Percentiles rank a stretch among this genome's conserved stretches.
Conservation (phyloP, 345 rosid species). For the Syzygium oleosum region DNA sequence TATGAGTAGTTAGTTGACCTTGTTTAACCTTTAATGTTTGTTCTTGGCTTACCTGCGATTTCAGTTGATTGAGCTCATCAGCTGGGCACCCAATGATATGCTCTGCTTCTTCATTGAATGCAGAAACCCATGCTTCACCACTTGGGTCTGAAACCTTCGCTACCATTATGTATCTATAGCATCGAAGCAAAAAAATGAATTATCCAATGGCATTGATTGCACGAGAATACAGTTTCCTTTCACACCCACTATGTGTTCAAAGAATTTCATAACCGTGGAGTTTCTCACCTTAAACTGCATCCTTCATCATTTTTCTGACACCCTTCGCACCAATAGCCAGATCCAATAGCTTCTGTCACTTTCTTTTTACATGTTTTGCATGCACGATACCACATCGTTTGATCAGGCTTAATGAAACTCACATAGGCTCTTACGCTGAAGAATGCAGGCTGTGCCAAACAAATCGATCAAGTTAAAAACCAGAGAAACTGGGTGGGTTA, state of each 20-base stretch:
- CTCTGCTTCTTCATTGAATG: constrained; percentile 82
- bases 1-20: background rate
- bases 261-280: background rate
- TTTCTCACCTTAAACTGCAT: constrained; percentile 58
- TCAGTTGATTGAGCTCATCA: constrained; percentile 68
- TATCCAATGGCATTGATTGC: background rate
- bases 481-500: background rate
- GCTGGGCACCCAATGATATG: constrained; percentile 69
- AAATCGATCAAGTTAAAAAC: background rate
- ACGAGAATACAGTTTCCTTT: background rate
- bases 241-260: background rate
- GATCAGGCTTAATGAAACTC: constrained; percentile 82
- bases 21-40: background rate
- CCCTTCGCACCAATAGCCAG: constrained; percentile 97
- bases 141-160: constrained; percentile 61
- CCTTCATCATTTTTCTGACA: constrained; percentile 86
- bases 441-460: constrained; percentile 55
- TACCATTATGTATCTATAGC: constrained; percentile 64
- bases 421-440: constrained; percentile 55
- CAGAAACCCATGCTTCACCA: constrained; percentile 73
- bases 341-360: constrained; percentile 75
- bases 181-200: background rate
- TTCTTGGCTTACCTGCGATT: constrained; percentile 41
- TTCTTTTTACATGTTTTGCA: constrained; percentile 95
- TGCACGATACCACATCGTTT: constrained; percentile 93